Base-by-base conservation (phyloP, 1,284 basidiomycete species). In the Lignosus rhinocerotis region DNA sequence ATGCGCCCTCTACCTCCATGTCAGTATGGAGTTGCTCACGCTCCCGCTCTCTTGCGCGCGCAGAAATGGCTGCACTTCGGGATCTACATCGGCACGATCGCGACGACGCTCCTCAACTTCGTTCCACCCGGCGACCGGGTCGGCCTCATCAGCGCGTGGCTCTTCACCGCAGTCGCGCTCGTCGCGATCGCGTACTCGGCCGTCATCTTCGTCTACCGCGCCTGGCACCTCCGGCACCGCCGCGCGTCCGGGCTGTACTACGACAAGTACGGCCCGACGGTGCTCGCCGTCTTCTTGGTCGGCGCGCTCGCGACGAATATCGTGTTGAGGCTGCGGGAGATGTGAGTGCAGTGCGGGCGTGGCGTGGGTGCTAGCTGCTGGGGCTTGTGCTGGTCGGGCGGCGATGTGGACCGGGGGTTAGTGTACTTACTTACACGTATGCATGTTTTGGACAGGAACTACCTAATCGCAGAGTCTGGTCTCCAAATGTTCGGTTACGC, bases 21-120 rank as follows among this genome's bases (percentile, higher is more conserved):
- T 4, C 4, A 4, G 25, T 25, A 25, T 47, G 55, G 45, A 50
- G 17, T 25, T 30, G 21, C 10, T n/a, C 39, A 17, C n/a, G 6
- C 31, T 6, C 33, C 19, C 30, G 6, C 50, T 5, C 21, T n/a
- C 43, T 2, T 17, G 6, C 2, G 4, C 6, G 9, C 33, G 61
- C 68, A 95, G 88, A 93, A 90, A 88, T 99, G 96, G 96, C 80
- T 97, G 49, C 90, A 96, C 72, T 95, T 93, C 68, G 87, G 92
- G 1, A 92, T 98, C 59, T 85, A 96, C 66, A 88, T 96, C 62
- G 90, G 90, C 19, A 87, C 88, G 14, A 94, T 98, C 63, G 93
- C 94, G 9, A 95, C 94, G 42, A 88, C 90, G 11, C 80, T 97
- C 43, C 83, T 98, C 64, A 98, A 97, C 79, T 98, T 97, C 70